Percentiles rank a stretch among this genome's conserved stretches.
These are phyloP conservation scores for Claviceps monticola DNA, from an alignment of 2,329 filamentous ascomycete genomes.

Conservation along the genomic window DNA sequence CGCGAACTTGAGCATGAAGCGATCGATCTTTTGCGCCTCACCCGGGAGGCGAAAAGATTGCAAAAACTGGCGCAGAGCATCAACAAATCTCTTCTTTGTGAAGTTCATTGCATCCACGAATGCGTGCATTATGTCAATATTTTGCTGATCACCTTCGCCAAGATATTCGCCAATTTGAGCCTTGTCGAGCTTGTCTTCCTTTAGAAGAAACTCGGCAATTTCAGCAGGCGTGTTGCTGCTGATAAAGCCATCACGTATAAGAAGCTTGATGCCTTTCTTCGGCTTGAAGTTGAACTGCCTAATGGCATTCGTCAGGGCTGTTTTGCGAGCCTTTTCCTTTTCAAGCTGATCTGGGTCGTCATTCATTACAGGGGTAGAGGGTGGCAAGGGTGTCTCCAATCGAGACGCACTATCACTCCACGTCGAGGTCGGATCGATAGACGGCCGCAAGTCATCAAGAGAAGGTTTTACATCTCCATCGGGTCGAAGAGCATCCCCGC, in stretches of 20 bases:
- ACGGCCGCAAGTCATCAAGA: constrained; percentile 37
- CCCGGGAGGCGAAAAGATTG: constrained; percentile 91
- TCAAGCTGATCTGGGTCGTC: constrained; percentile 93
- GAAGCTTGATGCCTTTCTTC: constrained; percentile 75
- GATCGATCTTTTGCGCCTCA: constrained; percentile 97
- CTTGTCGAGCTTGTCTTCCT: constrained; percentile 79
- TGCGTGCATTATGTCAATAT: constrained; percentile 95
- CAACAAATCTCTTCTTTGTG: constrained; percentile 77
- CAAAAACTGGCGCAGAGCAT: constrained; percentile 78
- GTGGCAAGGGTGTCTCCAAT: constrained; percentile 40
- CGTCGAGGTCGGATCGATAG: constrained; percentile 56
- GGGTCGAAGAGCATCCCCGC: constrained; percentile 12
- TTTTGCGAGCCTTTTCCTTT: constrained; percentile 87
- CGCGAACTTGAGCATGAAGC: constrained; percentile 98
- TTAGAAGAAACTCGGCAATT: constrained; percentile 70
- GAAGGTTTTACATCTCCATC: constrained; percentile 25
- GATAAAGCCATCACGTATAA: constrained; percentile 81
- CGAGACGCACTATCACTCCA: constrained; percentile 46
- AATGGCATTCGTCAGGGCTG: constrained; percentile 76
- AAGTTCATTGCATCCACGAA: constrained; percentile 97
- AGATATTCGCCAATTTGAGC: constrained; percentile 86
- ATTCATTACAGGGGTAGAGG: constrained; percentile 58
- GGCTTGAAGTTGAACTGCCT: constrained; percentile 96
- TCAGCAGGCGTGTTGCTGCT: constrained; percentile 62
- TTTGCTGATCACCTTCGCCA: constrained; percentile 82